Evolutionary conservation across 2,329 filamentous ascomycete species (phyloP).

Genomic region (Exophiala spinifera): DNA sequence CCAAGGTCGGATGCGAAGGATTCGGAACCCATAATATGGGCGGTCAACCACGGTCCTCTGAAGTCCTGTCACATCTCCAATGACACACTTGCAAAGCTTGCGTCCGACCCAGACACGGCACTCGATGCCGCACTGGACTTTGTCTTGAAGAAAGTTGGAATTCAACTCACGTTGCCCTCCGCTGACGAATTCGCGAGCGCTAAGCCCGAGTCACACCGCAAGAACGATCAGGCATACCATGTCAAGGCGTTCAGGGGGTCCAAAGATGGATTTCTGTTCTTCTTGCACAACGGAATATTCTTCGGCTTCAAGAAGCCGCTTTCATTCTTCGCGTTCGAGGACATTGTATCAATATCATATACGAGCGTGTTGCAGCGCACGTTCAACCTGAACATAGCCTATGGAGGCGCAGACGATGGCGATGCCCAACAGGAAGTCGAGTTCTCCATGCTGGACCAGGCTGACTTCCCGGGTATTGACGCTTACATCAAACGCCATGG

Average conservation of each 20-base stretch:
- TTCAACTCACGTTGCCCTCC: conserved; percentile 51
- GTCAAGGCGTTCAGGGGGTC: conserved; percentile 63
- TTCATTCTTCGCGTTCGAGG: conserved; percentile 59
- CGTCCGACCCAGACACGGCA: conserved; percentile 42
- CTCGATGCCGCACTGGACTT: conserved; percentile 51
- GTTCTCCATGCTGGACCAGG: conserved; percentile 65
- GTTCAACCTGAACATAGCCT: conserved; percentile 61
- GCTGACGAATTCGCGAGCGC: conserved; percentile 59
- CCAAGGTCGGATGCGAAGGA: conserved; percentile 51
- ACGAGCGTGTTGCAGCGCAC: conserved; percentile 63
- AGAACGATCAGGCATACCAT: conserved; percentile 61
- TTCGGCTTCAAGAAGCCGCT: conserved; percentile 66
- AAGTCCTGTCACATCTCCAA: conserved; percentile 38
- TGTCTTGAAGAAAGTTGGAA: conserved; percentile 45
- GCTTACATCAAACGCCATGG: conserved; percentile 59
- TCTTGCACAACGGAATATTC: conserved; percentile 59
- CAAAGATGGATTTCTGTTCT: conserved; percentile 65
- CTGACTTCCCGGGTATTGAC: conserved; percentile 61
- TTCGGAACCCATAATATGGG: conserved; percentile 59
- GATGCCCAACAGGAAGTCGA: conserved; percentile 56
- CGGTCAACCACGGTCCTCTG: conserved; percentile 53
- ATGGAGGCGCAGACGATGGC: conserved; percentile 28
- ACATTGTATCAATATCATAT: conserved; percentile 60
- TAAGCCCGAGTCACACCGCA: conserved; percentile 58
- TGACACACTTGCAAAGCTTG: conserved; percentile 12